Evolutionary conservation across 352 stramenopile species (phyloP), one percentile per base, ranked within the genome.

Genomic region (Pythium aristosporum): DNA sequence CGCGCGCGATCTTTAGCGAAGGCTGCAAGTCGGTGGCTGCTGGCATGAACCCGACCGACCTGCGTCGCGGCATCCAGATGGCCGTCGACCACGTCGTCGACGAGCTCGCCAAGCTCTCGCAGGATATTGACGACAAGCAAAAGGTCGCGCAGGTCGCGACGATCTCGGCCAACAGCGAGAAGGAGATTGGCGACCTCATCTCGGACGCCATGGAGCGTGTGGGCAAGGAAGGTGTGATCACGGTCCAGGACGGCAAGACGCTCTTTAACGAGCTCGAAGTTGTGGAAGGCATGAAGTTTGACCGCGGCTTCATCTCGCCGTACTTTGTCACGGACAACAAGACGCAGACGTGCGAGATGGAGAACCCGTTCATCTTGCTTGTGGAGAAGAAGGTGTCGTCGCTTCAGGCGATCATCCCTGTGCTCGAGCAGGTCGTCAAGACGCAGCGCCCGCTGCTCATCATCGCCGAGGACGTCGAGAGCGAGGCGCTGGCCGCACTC

Each of bases 241-340:
- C 94, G 18, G 91, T 98, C 36, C 96, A 99, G 85, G 98, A 99
- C 79, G 98, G 97, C 65, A 99, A 99, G 89, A 99, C 97, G 28
- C 77, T 99, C 54, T 96, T 98, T 68, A 99, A 99, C 85, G 97
- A 99, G 82, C 85, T 99, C 28, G 97, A 99, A 75, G 97, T 99
- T 50, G 97, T 99, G 9, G 98, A 99, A 72, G 98, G 98, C 65
- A 99, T 99, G 98, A 98, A 98, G 76, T 99, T 99, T 72, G 98
- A 99, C 79, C 93, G 98, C 49, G 98, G 98, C 49, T 99, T 96
- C 85, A 99, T 99, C 78, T 99, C 96, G 76, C 98, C 98, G 9
- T 99, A 99, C 82, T 99, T 99, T 65, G 97, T 99, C 67, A 99
- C 96, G 64, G 96, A 99, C 88, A 96, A 96, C 68, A 99, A 99